Evolutionary conservation across 495 filamentous ascomycete species (phyloP).

Genomic region (Chaetomium tenue): DNA sequence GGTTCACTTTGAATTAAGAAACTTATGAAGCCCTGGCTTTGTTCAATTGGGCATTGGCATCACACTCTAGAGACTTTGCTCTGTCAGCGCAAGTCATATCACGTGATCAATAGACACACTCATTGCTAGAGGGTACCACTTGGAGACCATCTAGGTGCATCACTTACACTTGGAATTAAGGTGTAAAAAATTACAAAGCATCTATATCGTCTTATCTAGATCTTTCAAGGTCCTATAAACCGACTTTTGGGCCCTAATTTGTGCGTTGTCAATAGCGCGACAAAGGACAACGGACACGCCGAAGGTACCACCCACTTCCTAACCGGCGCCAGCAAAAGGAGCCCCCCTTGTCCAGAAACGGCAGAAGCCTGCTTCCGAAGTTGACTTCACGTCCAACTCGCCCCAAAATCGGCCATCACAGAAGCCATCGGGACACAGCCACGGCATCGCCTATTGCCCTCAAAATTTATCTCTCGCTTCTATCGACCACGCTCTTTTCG

Average conservation of each 20-base stretch:
- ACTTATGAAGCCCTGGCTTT: background rate
- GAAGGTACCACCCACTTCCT: background rate
- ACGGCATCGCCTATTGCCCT: conserved; percentile 36
- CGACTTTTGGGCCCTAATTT: background rate
- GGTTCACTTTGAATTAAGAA: no score
- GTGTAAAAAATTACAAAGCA: conserved; percentile 2
- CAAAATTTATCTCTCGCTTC: conserved; percentile 40
- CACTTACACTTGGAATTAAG: conserved; percentile 1
- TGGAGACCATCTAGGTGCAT: background rate
- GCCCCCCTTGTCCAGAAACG: conserved; percentile 38
- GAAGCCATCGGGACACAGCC: conserved; percentile 44
- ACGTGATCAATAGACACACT: conserved; percentile 5
- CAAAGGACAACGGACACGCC: background rate
- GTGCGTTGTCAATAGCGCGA: background rate
- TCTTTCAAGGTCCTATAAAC: background rate
- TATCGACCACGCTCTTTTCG: conserved; percentile 42
- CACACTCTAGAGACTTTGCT: background rate
- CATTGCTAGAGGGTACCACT: background rate
- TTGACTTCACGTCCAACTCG: conserved; percentile 44
- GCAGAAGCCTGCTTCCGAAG: conserved; percentile 43
- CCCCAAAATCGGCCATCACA: conserved; percentile 42
- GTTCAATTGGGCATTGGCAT: background rate
- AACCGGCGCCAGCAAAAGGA: conserved; percentile 23
- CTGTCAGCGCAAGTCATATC: background rate
- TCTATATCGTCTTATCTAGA: no score